Percentiles rank a stretch among this genome's conserved stretches.
These are phyloP conservation scores for Peronospora belbahrii DNA, from an alignment of 352 stramenopile genomes.

Conservation along the genomic window DNA sequence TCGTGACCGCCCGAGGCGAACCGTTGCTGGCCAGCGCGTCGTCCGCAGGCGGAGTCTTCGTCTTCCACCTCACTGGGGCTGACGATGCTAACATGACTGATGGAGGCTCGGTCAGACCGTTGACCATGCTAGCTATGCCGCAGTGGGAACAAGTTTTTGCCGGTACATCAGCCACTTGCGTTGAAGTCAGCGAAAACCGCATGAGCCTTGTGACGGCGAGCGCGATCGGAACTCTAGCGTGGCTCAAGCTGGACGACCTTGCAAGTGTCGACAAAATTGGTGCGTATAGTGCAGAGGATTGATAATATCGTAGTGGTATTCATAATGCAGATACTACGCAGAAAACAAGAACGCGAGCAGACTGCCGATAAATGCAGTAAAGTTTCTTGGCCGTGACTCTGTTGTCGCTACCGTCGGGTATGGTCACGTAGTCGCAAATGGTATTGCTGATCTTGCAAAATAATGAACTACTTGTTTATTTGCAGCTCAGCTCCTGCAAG, in stretches of 20 bases:
- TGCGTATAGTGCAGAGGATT: conserved; percentile 9
- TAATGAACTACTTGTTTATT: conserved; percentile 1
- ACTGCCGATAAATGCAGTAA: conserved; percentile 55
- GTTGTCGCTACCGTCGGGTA: conserved; percentile 68
- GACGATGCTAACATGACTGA: conserved; percentile 15
- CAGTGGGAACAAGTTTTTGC: conserved; percentile 57
- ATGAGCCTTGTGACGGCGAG: conserved; percentile 48
- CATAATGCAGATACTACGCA: conserved; percentile 5
- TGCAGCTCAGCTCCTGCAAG: conserved; percentile 40
- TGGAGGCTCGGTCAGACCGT: conserved; percentile 2
- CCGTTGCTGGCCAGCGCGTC: conserved; percentile 59
- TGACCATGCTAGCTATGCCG: conserved; percentile 26
- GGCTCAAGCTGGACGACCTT: conserved; percentile 53
- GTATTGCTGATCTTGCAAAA: background rate
- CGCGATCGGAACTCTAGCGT: conserved; percentile 47
- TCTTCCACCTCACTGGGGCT: conserved; percentile 28
- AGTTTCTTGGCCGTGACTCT: conserved; percentile 59
- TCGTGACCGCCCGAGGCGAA: conserved; percentile 32
- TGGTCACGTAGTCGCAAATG: conserved; percentile 1
- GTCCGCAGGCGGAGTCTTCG: conserved; percentile 41
- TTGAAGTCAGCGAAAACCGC: conserved; percentile 47
- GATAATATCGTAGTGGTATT: background rate
- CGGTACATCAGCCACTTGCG: conserved; percentile 32
- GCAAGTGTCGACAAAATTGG: conserved; percentile 46
- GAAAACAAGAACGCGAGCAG: conserved; percentile 45